Evolutionary conservation across 2,329 filamentous ascomycete genomes (phyloP), one percentile per base, ranked within the genome.

Genomic region (Chaetothyriales sp.): DNA sequence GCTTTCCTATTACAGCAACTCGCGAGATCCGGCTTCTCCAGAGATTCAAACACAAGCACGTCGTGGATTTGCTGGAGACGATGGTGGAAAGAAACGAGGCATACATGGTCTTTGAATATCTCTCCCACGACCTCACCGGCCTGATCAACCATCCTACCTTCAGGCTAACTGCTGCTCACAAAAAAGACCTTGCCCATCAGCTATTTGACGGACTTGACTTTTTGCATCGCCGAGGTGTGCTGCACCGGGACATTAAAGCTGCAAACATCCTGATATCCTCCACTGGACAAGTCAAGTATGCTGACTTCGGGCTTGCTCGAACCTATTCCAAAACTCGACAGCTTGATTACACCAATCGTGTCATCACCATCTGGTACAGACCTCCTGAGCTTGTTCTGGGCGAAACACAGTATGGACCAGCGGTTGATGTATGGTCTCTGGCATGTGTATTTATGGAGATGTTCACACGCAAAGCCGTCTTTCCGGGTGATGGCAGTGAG

Each of bases 21-120:
- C 81, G 88, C 53, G 88, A 95, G 66, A 89, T 95, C 71, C 93
- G 93, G 65, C 73, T 95, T 20, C 73, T 95, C n/a, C 87, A 94
- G 63, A 89, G 85, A 2, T 73, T 94, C 19, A 81, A 83, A 55
- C 86, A 94, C 61, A 70, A 75, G 53, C 94, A 93, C 61, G 81
- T 95, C 48, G 86, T 95, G 51, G 80, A 81, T 43, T 71, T 95
- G 18, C 80, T 85, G 57, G 88, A 95, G 68, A 86, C 93, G 58
- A 98, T 98, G 92, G 92, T 98, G 1, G 92, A 98, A 69, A 86
- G 84, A 64, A 96, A 96, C 59, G 89, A 96, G 67, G 98, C 92
- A 66, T 98, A 94, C 68, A 98, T 98, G 92, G 92, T 98, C 2
- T 98, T 98, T 58, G 92, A 98, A 66, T 98, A 98, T 64, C 76